Evolutionary conservation across 2,329 filamentous ascomycete genomes (phyloP).

Genomic region (Stagonosporopsis vannaccii): DNA sequence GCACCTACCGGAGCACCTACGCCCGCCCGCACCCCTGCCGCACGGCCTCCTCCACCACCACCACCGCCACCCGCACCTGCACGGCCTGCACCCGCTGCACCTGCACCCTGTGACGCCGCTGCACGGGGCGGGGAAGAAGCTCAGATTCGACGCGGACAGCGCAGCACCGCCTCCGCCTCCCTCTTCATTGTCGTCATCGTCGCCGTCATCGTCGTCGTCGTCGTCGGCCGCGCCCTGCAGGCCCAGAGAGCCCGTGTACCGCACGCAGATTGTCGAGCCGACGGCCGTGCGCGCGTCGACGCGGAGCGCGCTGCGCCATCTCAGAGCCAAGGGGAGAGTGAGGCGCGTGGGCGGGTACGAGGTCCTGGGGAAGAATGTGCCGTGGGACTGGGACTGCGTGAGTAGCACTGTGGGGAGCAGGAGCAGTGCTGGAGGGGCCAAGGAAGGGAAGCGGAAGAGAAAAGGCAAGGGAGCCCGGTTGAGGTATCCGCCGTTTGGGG

Average conservation of each 20-base stretch:
- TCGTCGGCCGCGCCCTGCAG: slow-evolving; percentile 2
- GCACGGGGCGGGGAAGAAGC: slow-evolving; percentile 30
- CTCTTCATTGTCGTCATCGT: background rate
- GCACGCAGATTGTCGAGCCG: slow-evolving; percentile 40
- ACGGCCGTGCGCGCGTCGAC: slow-evolving; percentile 36
- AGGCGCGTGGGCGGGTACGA: slow-evolving; percentile 43
- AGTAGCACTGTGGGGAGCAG: slow-evolving; percentile 37
- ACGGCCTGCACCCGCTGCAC: slow-evolving; percentile 36
- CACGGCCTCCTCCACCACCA: slow-evolving; percentile 24
- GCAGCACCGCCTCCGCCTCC: slow-evolving; percentile 3
- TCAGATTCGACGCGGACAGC: background rate
- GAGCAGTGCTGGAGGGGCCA: slow-evolving; percentile 18
- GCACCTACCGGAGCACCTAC: slow-evolving; percentile 33
- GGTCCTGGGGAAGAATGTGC: slow-evolving; percentile 37
- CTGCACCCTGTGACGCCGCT: slow-evolving; percentile 31
- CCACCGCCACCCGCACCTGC: slow-evolving; percentile 28
- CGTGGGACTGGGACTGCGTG: slow-evolving; percentile 47
- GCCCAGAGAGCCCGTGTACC: slow-evolving; percentile 36
- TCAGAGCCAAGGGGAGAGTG: slow-evolving; percentile 21
- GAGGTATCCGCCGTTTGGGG: slow-evolving; percentile 40
- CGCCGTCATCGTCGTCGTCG: slow-evolving; percentile 7
- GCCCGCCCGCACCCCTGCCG: slow-evolving; percentile 27
- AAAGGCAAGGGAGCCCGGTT: slow-evolving; percentile 18
- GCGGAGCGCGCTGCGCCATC: slow-evolving; percentile 31
- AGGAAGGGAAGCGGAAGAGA: slow-evolving; percentile 12